A percentile compares a stretch with the other conserved stretches of the same genome.
phyloP scores from a whole-genome alignment of 495 filamentous ascomycete genomes.

The Penicillium diatomitis region DNA sequence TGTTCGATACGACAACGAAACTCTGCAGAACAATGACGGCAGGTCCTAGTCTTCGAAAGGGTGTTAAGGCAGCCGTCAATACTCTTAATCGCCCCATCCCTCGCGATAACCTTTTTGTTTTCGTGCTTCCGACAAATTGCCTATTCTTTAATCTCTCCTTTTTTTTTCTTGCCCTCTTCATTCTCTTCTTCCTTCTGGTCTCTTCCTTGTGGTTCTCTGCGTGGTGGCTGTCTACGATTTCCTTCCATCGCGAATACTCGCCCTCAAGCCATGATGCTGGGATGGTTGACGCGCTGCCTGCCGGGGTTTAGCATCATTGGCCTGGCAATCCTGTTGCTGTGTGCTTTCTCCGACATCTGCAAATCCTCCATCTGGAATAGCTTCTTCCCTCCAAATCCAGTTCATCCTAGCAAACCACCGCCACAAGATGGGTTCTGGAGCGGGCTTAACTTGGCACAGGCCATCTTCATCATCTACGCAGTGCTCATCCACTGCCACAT shows the following conservation, averaged over 20 bases:
- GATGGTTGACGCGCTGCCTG: conserved; percentile 28
- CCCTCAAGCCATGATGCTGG: conserved; percentile 10
- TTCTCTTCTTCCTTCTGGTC: neutral
- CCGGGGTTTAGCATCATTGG: conserved; percentile 30
- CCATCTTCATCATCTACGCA: conserved; percentile 24
- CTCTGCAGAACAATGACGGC: too few species aligned
- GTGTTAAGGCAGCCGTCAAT: too few species aligned
- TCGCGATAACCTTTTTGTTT: neutral
- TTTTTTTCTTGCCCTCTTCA: neutral
- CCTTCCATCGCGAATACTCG: neutral
- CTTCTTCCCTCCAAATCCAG: conserved; percentile 5
- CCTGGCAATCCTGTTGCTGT: conserved; percentile 14
- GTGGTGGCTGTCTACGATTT: neutral
- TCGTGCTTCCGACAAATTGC: neutral
- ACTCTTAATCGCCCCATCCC: too few species aligned
- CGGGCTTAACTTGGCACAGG: conserved; percentile 18
- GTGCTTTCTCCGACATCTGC: conserved; percentile 18
- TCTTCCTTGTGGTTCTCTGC: neutral
- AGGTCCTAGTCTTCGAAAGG: too few species aligned
- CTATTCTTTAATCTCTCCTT: neutral
- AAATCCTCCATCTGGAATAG: conserved; percentile 11
- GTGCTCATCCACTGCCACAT: conserved; percentile 23
- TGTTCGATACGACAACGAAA: too few species aligned
- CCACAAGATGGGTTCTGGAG: conserved; percentile 7
- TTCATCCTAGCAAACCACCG: neutral